phyloP scores from a whole-genome alignment of 1,284 basidiomycete genomes.

The Ustilago sp. region DNA sequence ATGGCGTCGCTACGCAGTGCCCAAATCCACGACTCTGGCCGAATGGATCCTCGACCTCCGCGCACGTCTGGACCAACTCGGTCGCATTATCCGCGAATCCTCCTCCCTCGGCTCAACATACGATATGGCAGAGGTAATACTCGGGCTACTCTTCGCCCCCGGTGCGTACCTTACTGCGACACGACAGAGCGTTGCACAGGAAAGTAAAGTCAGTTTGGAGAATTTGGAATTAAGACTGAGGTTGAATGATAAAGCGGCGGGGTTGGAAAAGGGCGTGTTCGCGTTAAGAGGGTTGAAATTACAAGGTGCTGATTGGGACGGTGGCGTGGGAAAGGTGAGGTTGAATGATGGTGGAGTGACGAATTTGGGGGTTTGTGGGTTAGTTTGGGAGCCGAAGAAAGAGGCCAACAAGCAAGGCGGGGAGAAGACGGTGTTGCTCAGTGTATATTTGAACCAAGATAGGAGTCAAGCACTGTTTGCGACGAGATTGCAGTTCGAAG shows the following conservation, averaged over 20 bases:
- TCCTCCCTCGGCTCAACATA: constrained; percentile 24
- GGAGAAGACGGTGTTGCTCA: constrained; percentile 74
- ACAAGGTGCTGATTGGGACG: constrained; percentile 61
- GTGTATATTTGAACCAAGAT: constrained; percentile 91
- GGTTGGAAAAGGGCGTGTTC: constrained; percentile 70
- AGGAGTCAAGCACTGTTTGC: constrained; percentile 89
- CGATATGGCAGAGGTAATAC: constrained; percentile 57
- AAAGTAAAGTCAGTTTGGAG: constrained; percentile 55
- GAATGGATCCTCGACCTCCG: constrained; percentile 64
- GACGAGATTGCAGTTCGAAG: constrained; percentile 81
- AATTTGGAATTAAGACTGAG: constrained; percentile 56
- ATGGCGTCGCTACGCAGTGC: constrained; percentile 59
- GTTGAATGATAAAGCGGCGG: constrained; percentile 34
- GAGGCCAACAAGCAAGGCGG: background rate
- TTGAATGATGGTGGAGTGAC: constrained; percentile 57
- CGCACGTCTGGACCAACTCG: constrained; percentile 56
- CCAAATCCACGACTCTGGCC: constrained; percentile 54
- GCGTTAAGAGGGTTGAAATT: constrained; percentile 58
- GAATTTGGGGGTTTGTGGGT: constrained; percentile 48
- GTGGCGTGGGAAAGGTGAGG: constrained; percentile 25
- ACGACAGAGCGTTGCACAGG: constrained; percentile 63
- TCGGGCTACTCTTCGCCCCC: constrained; percentile 62
- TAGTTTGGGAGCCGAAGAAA: constrained; percentile 50
- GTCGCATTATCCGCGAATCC: constrained; percentile 31
- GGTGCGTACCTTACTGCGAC: constrained; percentile 68